These are phyloP conservation scores for Daldinia childiae DNA, from an alignment of 495 filamentous ascomycete species.

Conservation along the genomic window DNA sequence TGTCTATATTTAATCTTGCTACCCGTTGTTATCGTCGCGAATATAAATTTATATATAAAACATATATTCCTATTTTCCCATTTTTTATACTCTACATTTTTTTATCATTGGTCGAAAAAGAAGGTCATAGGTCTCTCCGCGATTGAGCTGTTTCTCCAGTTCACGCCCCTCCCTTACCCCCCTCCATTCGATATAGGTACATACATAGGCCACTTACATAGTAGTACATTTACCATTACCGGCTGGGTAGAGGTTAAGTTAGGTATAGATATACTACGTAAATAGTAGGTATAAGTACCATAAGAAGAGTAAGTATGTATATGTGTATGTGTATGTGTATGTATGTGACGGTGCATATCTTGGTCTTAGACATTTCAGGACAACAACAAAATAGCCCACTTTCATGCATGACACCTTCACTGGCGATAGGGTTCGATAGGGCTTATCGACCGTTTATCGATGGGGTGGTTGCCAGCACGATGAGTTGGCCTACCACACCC, in stretches of 20 bases:
- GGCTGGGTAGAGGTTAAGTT: not conserved
- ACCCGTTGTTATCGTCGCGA: constrained; percentile 6
- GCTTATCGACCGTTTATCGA: constrained; percentile 41
- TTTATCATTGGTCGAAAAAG: constrained; percentile 10
- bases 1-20: constrained; percentile 28
- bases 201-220: not conserved
- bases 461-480: constrained; percentile 35
- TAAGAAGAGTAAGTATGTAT: not conserved
- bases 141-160: constrained; percentile 10
- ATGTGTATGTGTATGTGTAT: constrained; percentile 11
- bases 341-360: constrained; percentile 27
- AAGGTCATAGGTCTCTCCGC: constrained; percentile 14
- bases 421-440: constrained; percentile 34
- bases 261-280: not conserved
- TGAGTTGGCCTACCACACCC: constrained; percentile 46
- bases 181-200: constrained; percentile 7
- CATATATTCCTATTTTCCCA: not conserved
- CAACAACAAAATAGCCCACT: constrained; percentile 35
- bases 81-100: not conserved
- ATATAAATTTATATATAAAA: constrained; percentile 2
- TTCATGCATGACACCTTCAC: constrained; percentile 40
- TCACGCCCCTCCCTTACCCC: not conserved
- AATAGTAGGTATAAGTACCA: not conserved
- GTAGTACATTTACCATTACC: not conserved
- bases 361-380: constrained; percentile 40